These are phyloP conservation scores for Globisporangium nunn DNA, from an alignment of 352 stramenopile genomes.

Conservation along the genomic window DNA sequence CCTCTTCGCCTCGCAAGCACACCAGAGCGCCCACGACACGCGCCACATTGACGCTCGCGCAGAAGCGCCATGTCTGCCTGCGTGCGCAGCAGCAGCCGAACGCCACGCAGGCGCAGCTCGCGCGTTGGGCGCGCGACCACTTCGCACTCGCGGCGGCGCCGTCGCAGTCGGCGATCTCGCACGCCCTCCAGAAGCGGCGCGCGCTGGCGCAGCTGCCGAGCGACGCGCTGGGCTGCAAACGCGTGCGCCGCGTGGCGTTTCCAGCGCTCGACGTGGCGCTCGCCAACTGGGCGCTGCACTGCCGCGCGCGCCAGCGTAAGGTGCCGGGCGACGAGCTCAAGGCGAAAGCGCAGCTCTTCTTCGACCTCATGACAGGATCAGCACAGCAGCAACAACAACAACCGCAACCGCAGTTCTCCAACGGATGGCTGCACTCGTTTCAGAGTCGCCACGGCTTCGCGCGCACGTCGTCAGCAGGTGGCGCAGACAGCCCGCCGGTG, in stretches of 20 bases:
- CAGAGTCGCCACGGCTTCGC: slow-evolving; percentile 69
- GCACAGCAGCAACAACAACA: slow-evolving; percentile 12
- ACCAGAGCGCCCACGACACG: slow-evolving; percentile 1
- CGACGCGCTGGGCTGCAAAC: slow-evolving; percentile 72
- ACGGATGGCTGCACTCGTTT: slow-evolving; percentile 83
- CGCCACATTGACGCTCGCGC: slow-evolving; percentile 72
- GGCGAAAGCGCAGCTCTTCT: slow-evolving; percentile 60
- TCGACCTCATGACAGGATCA: slow-evolving; percentile 40
- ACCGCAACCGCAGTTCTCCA: slow-evolving; percentile 69
- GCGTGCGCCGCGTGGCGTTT: slow-evolving; percentile 69
- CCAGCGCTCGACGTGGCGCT: slow-evolving; percentile 69
- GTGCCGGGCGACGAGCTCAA: slow-evolving; percentile 72
- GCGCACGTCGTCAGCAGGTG: slow-evolving; percentile 16
- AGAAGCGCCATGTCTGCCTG: slow-evolving; percentile 75
- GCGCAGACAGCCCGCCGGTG: slow-evolving; percentile 19
- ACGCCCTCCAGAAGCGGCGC: slow-evolving; percentile 71
- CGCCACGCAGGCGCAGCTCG: slow-evolving; percentile 63
- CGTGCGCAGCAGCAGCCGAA: slow-evolving; percentile 68
- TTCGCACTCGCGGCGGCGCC: slow-evolving; percentile 54
- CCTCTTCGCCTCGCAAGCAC: too few species aligned
- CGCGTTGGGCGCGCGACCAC: slow-evolving; percentile 63
- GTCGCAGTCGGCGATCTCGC: slow-evolving; percentile 76
- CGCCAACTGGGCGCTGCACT: slow-evolving; percentile 79
- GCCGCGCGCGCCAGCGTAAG: slow-evolving; percentile 44
- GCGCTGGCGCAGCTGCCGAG: slow-evolving; percentile 68